phyloP scores from a whole-genome alignment of 192 early-diverging fungal genomes.

The Coemansia sp. region DNA sequence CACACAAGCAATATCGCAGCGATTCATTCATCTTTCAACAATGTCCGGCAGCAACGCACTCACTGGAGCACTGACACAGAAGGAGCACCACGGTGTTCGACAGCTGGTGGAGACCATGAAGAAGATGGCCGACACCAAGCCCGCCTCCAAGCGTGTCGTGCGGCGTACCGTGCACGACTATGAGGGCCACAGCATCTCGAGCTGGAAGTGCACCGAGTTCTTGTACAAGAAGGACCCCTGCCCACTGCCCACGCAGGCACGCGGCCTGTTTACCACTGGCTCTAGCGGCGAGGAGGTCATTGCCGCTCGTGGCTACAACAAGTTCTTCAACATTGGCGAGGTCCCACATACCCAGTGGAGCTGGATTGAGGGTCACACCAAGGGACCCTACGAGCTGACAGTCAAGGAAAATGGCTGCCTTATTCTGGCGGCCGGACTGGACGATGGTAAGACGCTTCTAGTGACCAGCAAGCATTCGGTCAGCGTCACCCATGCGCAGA shows the following conservation, averaged over 20 bases:
- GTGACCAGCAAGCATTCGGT: constrained; percentile 89
- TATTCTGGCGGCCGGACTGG: constrained; percentile 74
- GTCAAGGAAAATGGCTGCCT: constrained; percentile 98
- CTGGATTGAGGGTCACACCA: constrained; percentile 61
- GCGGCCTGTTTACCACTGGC: constrained; percentile 75
- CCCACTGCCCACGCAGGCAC: constrained; percentile 70
- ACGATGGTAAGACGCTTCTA: constrained; percentile 61
- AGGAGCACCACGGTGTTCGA: constrained; percentile 28
- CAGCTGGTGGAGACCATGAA: constrained; percentile 37
- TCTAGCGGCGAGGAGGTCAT: constrained; percentile 50
- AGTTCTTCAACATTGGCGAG: constrained; percentile 91
- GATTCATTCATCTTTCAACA: neutral
- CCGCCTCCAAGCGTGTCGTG: constrained; percentile 39
- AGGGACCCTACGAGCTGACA: constrained; percentile 87
- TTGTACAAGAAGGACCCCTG: constrained; percentile 65
- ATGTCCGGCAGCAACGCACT: neutral
- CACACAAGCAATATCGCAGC: neutral
- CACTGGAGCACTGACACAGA: constrained; percentile 12
- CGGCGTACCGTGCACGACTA: constrained; percentile 27
- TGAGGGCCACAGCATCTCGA: constrained; percentile 25
- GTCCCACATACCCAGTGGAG: constrained; percentile 60
- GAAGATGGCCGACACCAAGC: constrained; percentile 4
- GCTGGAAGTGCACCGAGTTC: constrained; percentile 72
- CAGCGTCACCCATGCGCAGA: constrained; percentile 55
- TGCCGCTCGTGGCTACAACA: constrained; percentile 91